Percentiles rank a stretch among this genome's conserved stretches.
phyloP scores from a whole-genome alignment of 371 early-diverging fungal genomes.

The Mortierella sp. region DNA sequence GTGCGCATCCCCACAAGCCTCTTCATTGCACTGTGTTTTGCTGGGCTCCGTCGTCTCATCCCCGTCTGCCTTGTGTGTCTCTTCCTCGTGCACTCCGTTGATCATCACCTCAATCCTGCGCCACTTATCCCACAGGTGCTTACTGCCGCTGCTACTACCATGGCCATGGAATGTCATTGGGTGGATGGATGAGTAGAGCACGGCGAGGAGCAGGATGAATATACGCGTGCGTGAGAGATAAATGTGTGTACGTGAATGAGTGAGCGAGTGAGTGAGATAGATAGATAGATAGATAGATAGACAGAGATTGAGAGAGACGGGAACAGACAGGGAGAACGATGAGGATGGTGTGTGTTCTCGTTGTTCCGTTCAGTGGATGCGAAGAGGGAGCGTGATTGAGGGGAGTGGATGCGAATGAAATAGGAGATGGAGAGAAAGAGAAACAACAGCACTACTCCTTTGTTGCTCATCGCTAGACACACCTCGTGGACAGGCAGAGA shows the following conservation, averaged over 20 bases:
- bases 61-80: too few relatives aligned
- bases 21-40: background rate
- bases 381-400: too few relatives aligned
- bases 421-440: too few relatives aligned
- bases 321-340: background rate
- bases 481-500: too few relatives aligned
- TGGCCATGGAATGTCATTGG: background rate
- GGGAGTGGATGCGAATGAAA: too few relatives aligned
- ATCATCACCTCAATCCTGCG: constrained; percentile 9
- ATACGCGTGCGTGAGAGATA: background rate
- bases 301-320: background rate
- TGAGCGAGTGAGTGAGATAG: background rate
- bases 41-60: background rate
- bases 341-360: too few relatives aligned
- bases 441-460: too few relatives aligned
- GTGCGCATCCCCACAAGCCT: background rate
- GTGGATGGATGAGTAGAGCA: background rate
- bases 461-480: too few relatives aligned
- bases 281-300: background rate
- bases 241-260: background rate
- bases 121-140: background rate
- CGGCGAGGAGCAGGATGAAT: background rate
- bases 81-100: background rate
- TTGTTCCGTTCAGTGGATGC: too few relatives aligned
- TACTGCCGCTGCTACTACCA: background rate